Evolutionary conservation across 495 filamentous ascomycete genomes (phyloP).

Genomic region (Lentithecium fluviatile): DNA sequence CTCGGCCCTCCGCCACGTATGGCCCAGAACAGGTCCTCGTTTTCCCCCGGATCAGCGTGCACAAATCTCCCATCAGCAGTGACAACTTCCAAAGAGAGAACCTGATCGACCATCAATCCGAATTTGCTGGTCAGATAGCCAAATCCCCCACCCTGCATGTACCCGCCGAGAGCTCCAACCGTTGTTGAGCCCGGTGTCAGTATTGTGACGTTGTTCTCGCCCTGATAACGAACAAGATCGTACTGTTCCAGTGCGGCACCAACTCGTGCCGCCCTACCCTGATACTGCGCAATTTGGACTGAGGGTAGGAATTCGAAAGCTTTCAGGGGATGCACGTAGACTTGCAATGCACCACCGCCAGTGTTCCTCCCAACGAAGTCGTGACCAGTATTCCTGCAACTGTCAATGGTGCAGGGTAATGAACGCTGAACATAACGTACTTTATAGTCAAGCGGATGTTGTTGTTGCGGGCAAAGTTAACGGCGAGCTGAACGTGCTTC

Average conservation of each 20-base stretch:
- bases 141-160: slow-evolving; percentile 28
- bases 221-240: slow-evolving; percentile 19
- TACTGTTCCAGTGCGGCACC: slow-evolving; percentile 12
- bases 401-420: neutral
- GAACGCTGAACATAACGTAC: slow-evolving; percentile 5
- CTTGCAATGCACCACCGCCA: slow-evolving; percentile 47
- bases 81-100: slow-evolving; percentile 27
- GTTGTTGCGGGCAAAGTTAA: slow-evolving; percentile 34
- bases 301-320: slow-evolving; percentile 45
- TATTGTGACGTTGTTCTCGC: slow-evolving; percentile 20
- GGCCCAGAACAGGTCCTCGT: slow-evolving; percentile 32
- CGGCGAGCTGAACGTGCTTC: slow-evolving; percentile 25
- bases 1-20: slow-evolving; percentile 29
- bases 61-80: slow-evolving; percentile 32
- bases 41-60: slow-evolving; percentile 24
- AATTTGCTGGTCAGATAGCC: slow-evolving; percentile 13
- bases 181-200: slow-evolving; percentile 16
- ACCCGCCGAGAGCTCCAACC: slow-evolving; percentile 21
- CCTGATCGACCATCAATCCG: slow-evolving; percentile 27
- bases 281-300: slow-evolving; percentile 35
- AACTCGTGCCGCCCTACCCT: slow-evolving; percentile 22
- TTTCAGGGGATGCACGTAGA: slow-evolving; percentile 52
- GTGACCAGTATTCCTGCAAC: slow-evolving; percentile 51
- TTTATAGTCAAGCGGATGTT: slow-evolving; percentile 32
- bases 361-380: slow-evolving; percentile 55